phyloP scores from a whole-genome alignment of 495 filamentous ascomycete species.

The Rostrohypoxylon terebratum region DNA sequence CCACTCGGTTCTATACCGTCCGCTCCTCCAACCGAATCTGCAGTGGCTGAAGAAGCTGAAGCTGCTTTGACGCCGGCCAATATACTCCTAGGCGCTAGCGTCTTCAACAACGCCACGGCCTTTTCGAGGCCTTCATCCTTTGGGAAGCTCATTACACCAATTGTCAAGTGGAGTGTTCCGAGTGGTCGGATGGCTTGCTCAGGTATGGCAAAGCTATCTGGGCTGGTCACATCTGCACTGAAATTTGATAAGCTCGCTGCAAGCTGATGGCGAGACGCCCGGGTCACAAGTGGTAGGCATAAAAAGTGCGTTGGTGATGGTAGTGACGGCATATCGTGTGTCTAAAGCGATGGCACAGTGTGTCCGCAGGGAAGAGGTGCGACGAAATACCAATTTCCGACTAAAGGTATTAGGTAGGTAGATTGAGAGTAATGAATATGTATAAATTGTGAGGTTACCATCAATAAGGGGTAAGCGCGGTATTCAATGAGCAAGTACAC shows the following conservation, averaged over 20 bases:
- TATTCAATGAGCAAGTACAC: neutral
- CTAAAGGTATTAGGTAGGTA: no score
- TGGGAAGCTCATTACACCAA: slow-evolving; percentile 86
- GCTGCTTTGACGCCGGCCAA: slow-evolving; percentile 51
- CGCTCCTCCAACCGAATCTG: slow-evolving; percentile 9
- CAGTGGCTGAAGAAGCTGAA: slow-evolving; percentile 10
- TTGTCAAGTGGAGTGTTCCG: slow-evolving; percentile 84
- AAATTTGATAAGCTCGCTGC: slow-evolving; percentile 70
- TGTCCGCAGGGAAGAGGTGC: neutral
- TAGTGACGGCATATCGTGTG: slow-evolving; percentile 47
- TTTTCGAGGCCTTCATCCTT: slow-evolving; percentile 65
- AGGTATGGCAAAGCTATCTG: slow-evolving; percentile 57
- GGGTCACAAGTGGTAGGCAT: slow-evolving; percentile 80
- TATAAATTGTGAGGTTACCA: neutral
- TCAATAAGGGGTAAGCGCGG: neutral
- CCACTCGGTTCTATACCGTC: slow-evolving; percentile 7
- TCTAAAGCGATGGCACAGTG: no score
- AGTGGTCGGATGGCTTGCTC: slow-evolving; percentile 77
- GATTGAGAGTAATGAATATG: neutral
- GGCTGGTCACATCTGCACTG: slow-evolving; percentile 62
- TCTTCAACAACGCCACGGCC: slow-evolving; percentile 67
- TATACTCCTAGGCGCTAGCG: slow-evolving; percentile 65
- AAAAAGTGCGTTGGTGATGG: slow-evolving; percentile 84
- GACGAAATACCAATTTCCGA: neutral
- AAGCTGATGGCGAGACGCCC: slow-evolving; percentile 71